These are phyloP conservation scores for Prunus fruticosa DNA, from an alignment of 306 rosid genomes.

Conservation along the genomic window DNA sequence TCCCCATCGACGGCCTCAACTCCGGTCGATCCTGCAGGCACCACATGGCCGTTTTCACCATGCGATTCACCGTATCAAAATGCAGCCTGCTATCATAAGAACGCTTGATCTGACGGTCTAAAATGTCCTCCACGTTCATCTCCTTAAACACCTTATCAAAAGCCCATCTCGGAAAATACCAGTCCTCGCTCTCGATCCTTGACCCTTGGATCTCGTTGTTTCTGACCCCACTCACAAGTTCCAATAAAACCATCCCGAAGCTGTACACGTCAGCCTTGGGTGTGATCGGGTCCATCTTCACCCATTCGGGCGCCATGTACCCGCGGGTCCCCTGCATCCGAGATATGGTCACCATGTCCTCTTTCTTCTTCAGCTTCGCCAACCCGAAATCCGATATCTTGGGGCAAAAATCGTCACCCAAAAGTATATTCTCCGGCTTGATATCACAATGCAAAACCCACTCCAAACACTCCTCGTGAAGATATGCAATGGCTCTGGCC, in stretches of 20 bases:
- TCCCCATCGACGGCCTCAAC: conserved; percentile 88
- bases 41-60: conserved; percentile 96
- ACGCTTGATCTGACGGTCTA: conserved; percentile 59
- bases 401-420: conserved; percentile 82
- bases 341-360: conserved; percentile 78
- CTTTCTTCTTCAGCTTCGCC: conserved; percentile 70
- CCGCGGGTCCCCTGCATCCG: conserved; percentile 84
- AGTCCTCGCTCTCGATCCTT: conserved; percentile 46
- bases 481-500: conserved; percentile 79
- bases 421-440: conserved; percentile 79
- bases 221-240: conserved; percentile 69
- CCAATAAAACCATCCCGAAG: conserved; percentile 84
- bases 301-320: conserved; percentile 94
- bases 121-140: conserved; percentile 64
- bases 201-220: conserved; percentile 53
- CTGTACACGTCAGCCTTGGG: conserved; percentile 88
- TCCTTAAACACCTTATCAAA: conserved; percentile 81
- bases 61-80: conserved; percentile 63
- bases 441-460: conserved; percentile 96
- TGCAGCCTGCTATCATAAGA: conserved; percentile 58
- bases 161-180: conserved; percentile 91
- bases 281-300: conserved; percentile 63
- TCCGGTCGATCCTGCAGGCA: conserved; percentile 84
- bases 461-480: conserved; percentile 91
- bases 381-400: conserved; percentile 90